A percentile compares a stretch with the other conserved stretches of the same genome.
Evolutionary conservation across 306 rosid genomes (phyloP).

Genomic region (Mucuna pruriens): DNA sequence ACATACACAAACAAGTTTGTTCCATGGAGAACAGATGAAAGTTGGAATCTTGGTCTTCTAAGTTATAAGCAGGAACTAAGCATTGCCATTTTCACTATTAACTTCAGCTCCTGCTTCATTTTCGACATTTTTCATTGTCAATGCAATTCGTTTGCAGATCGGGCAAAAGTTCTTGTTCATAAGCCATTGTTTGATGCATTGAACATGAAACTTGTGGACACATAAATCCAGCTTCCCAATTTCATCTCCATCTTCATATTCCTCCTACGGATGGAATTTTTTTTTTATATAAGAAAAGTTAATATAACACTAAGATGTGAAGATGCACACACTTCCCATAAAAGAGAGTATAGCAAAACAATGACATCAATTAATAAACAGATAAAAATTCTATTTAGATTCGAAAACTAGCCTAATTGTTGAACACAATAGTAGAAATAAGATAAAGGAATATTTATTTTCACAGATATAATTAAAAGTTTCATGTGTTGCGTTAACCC

Average conservation of each 20-base stretch:
- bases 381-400: neutral
- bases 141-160: slow-evolving; percentile 30
- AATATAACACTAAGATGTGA: neutral
- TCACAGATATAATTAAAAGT: neutral
- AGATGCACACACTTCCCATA: neutral
- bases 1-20: neutral
- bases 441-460: neutral
- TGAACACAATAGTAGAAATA: neutral
- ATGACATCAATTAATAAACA: neutral
- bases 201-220: slow-evolving; percentile 37
- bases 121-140: neutral
- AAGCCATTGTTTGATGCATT: slow-evolving; percentile 49
- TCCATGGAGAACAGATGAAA: neutral
- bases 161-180: slow-evolving; percentile 47
- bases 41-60: neutral
- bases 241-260: slow-evolving; percentile 26
- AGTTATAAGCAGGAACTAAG: neutral
- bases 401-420: neutral
- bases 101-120: neutral
- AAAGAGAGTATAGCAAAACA: neutral
- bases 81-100: neutral
- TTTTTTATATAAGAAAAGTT: neutral
- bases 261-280: neutral
- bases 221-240: slow-evolving; percentile 41
- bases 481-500: neutral